Conservation (phyloP, 75 land plant genomes). For the Sequoiadendron giganteum region DNA sequence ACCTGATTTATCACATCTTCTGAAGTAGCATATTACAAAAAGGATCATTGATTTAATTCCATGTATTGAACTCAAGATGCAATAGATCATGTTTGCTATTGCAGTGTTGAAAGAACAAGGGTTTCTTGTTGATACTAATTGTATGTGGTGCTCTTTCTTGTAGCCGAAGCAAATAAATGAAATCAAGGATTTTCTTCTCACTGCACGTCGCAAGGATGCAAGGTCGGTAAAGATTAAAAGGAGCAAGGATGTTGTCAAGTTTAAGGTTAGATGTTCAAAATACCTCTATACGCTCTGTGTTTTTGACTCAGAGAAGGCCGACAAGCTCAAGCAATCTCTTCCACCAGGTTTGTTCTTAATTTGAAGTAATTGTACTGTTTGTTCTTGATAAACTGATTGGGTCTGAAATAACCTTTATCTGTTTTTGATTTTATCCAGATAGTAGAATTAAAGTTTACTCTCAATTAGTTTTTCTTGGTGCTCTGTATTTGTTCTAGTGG, state of each 20-base stretch:
- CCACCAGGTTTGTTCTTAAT: slow-evolving; percentile 58
- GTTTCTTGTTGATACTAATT: neutral
- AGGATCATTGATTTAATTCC: neutral
- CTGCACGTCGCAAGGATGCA: slow-evolving; percentile 90
- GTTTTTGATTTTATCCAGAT: no score
- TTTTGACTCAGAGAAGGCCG: slow-evolving; percentile 81
- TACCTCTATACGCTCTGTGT: slow-evolving; percentile 88
- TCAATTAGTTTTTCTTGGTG: no score
- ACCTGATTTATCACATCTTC: neutral
- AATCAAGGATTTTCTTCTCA: slow-evolving; percentile 92
- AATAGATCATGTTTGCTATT: neutral
- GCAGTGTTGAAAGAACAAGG: neutral
- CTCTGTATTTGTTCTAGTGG: no score
- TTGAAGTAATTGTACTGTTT: neutral
- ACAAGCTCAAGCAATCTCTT: slow-evolving; percentile 91
- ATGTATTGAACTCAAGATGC: neutral
- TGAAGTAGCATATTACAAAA: neutral
- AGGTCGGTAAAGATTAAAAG: slow-evolving; percentile 83
- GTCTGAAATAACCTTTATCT: no score
- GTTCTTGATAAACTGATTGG: neutral
- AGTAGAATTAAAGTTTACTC: no score
- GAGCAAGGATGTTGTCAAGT: slow-evolving; percentile 86
- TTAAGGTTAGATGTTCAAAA: slow-evolving; percentile 86
- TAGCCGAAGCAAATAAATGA: slow-evolving; percentile 91
- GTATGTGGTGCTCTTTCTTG: neutral